Evolutionary conservation across 2,329 filamentous ascomycete genomes (phyloP).

Genomic region (Sporothrix globosa): DNA sequence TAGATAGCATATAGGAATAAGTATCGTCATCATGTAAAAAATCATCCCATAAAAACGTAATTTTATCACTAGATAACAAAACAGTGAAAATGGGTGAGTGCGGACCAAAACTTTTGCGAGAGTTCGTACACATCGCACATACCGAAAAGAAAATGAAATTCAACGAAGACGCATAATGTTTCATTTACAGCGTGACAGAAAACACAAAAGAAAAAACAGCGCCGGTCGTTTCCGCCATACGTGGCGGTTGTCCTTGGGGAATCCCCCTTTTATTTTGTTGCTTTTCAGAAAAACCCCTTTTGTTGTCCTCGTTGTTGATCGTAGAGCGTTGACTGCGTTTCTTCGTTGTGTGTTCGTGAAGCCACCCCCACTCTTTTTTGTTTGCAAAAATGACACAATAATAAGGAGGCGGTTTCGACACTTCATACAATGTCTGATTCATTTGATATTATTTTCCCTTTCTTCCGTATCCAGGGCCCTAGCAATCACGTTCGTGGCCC

Average conservation of each 20-base stretch:
- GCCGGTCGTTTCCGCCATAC: slow-evolving; percentile 7
- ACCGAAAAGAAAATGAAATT: neutral
- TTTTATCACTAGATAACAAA: too few relatives aligned
- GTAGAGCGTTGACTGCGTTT: neutral
- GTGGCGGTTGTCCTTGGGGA: slow-evolving; percentile 32
- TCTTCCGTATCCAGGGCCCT: neutral
- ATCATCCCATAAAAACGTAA: neutral
- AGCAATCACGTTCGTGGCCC: too few relatives aligned
- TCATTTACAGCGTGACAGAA: neutral
- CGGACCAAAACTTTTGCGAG: neutral
- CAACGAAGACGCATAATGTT: neutral
- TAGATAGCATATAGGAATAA: neutral
- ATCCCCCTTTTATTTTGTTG: slow-evolving; percentile 6
- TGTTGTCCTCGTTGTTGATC: neutral
- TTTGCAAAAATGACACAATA: too few relatives aligned
- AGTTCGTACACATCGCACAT: neutral
- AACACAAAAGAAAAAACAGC: neutral
- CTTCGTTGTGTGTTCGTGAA: neutral
- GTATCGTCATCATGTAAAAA: neutral
- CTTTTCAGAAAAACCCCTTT: neutral
- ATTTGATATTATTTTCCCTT: neutral
- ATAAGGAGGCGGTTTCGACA: too few relatives aligned
- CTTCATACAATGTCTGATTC: neutral
- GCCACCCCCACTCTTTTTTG: neutral
- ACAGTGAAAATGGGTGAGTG: too few relatives aligned